phyloP scores from a whole-genome alignment of 805 yeast species.

The Komagataella pseudopastoris region DNA sequence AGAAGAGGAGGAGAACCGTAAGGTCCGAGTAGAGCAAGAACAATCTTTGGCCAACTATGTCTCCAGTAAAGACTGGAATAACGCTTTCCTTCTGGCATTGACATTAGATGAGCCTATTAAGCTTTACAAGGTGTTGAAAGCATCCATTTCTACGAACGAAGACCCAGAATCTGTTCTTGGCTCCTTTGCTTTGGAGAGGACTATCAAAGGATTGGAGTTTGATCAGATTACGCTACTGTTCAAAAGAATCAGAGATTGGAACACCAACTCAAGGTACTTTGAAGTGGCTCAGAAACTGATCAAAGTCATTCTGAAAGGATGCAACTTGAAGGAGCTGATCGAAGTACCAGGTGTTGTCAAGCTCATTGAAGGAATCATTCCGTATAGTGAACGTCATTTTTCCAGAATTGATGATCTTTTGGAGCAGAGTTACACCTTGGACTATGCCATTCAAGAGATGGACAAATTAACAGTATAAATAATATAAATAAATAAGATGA shows the following conservation, averaged over 20 bases:
- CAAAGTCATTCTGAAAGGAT: constrained; percentile 44
- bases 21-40: constrained; percentile 65
- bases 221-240: constrained; percentile 51
- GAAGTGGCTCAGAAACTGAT: constrained; percentile 70
- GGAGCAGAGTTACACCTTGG: constrained; percentile 78
- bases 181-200: constrained; percentile 44
- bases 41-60: constrained; percentile 74
- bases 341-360: constrained; percentile 56
- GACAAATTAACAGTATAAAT: constrained; percentile 19
- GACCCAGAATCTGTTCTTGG: constrained; percentile 42
- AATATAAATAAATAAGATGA: background rate
- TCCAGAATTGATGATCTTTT: constrained; percentile 62
- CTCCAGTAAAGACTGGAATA: constrained; percentile 64
- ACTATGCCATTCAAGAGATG: constrained; percentile 75
- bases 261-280: constrained; percentile 73
- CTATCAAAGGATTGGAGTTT: constrained; percentile 40
- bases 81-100: constrained; percentile 78
- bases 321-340: constrained; percentile 40
- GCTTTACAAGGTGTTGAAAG: constrained; percentile 61
- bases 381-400: constrained; percentile 83
- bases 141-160: constrained; percentile 36
- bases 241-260: constrained; percentile 86
- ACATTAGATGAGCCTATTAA: constrained; percentile 85
- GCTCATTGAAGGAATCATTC: constrained; percentile 62
- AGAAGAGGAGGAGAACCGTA: constrained; percentile 38